Evolutionary conservation across 2,329 filamentous ascomycete genomes (phyloP).

Genomic region (Paraconiothyrium brasiliense): DNA sequence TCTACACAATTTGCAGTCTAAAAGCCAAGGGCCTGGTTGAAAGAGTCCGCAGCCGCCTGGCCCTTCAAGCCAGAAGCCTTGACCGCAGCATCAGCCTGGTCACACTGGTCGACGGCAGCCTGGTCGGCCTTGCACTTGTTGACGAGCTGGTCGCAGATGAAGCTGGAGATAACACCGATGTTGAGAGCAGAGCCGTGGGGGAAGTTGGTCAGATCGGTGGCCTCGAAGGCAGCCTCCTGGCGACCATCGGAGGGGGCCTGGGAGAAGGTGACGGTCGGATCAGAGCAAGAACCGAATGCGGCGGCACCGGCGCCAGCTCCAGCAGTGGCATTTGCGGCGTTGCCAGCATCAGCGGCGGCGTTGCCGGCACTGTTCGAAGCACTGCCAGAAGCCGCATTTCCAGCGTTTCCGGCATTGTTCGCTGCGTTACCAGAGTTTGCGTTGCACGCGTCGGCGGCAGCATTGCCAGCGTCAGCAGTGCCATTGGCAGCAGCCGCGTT

Average conservation of each 20-base stretch:
- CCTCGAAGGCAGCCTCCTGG: slow-evolving; percentile 55
- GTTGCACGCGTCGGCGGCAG: slow-evolving; percentile 1
- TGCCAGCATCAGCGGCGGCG: slow-evolving; percentile 8
- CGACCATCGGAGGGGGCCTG: slow-evolving; percentile 60
- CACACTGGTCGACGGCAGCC: slow-evolving; percentile 33
- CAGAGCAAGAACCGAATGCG: slow-evolving; percentile 59
- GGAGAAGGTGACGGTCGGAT: slow-evolving; percentile 60
- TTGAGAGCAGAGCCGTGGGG: slow-evolving; percentile 63
- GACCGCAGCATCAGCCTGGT: slow-evolving; percentile 33
- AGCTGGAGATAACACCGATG: slow-evolving; percentile 59
- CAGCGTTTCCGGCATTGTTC: slow-evolving; percentile 1
- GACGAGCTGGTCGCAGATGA: slow-evolving; percentile 58
- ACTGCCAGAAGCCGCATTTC: background rate
- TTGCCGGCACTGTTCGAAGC: slow-evolving; percentile 4
- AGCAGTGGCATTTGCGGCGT: slow-evolving; percentile 10
- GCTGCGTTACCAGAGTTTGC: slow-evolving; percentile 11
- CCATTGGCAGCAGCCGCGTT: slow-evolving; percentile 29
- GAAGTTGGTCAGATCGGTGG: slow-evolving; percentile 56
- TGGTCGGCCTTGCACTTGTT: slow-evolving; percentile 37
- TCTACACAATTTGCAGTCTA: slow-evolving; percentile 15
- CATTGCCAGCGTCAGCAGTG: slow-evolving; percentile 23
- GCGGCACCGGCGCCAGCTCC: slow-evolving; percentile 21
- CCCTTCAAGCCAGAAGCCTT: slow-evolving; percentile 26
- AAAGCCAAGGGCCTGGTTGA: slow-evolving; percentile 39
- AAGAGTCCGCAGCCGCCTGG: slow-evolving; percentile 40